Evolutionary conservation across 441 rosid genomes (phyloP).

Genomic region (Croton laevigatus): DNA sequence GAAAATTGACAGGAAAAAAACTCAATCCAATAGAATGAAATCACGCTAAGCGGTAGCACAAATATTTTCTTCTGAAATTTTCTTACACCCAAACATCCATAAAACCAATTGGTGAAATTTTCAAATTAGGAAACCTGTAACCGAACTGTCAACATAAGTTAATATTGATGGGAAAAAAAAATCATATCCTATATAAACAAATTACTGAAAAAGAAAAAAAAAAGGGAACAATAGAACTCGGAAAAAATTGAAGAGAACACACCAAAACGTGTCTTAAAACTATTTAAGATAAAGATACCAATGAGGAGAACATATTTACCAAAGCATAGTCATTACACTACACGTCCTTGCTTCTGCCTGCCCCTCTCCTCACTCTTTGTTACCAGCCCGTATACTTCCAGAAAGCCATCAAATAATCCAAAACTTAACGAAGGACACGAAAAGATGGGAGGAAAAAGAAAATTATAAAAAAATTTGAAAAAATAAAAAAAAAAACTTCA

Average conservation of each 20-base stretch:
- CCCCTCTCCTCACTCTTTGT: neutral
- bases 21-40: too few species aligned
- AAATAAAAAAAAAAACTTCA: conserved; percentile 3
- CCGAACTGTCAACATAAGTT: too few species aligned
- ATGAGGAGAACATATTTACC: neutral
- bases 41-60: too few species aligned
- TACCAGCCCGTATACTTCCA: conserved; percentile 1
- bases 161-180: too few species aligned
- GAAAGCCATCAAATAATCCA: conserved; percentile 12
- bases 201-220: neutral
- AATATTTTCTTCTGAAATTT: too few species aligned
- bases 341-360: conserved; percentile 7
- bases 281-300: conserved; percentile 5
- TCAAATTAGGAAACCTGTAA: too few species aligned
- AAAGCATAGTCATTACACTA: neutral
- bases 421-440: conserved; percentile 1
- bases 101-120: too few species aligned
- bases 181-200: too few species aligned
- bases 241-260: neutral
- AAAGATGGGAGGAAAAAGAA: neutral
- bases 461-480: too few species aligned
- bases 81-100: too few species aligned
- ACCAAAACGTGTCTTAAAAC: neutral
- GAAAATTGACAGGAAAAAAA: too few species aligned
- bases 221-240: neutral